These are phyloP conservation scores for Lactarius hengduanensis DNA, from an alignment of 768 basidiomycete genomes.

Conservation along the genomic window DNA sequence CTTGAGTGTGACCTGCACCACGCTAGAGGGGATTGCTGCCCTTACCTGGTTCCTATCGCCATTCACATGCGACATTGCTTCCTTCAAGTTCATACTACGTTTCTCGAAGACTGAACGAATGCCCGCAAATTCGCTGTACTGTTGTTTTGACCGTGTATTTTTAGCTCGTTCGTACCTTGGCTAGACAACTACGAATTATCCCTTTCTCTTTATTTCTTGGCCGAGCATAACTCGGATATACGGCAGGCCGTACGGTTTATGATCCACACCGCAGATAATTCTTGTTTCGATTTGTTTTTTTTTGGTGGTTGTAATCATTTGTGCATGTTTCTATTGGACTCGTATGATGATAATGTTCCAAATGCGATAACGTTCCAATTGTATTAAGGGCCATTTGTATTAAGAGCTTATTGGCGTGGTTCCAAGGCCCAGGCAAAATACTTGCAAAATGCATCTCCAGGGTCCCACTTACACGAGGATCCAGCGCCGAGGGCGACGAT, in stretches of 20 bases:
- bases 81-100: constrained; percentile 1
- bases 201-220: background rate
- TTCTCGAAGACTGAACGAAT: constrained; percentile 9
- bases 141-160: constrained; percentile 19
- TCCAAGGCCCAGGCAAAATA: constrained; percentile 1
- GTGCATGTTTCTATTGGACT: background rate
- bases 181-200: constrained; percentile 16
- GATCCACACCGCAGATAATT: background rate
- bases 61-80: constrained; percentile 6
- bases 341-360: background rate
- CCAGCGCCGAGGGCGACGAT: background rate
- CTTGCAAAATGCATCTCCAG: background rate
- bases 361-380: background rate
- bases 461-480: background rate
- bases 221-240: background rate
- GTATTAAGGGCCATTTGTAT: background rate
- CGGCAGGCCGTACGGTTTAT: background rate
- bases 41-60: background rate
- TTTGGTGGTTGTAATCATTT: background rate
- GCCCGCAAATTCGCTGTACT: constrained; percentile 18
- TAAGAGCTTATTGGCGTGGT: background rate
- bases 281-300: background rate
- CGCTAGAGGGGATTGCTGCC: background rate
- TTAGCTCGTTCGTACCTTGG: constrained; percentile 13
- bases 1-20: background rate